Evolutionary conservation across 2,329 filamentous ascomycete species (phyloP).

Genomic region (Fusarium tuaranense): DNA sequence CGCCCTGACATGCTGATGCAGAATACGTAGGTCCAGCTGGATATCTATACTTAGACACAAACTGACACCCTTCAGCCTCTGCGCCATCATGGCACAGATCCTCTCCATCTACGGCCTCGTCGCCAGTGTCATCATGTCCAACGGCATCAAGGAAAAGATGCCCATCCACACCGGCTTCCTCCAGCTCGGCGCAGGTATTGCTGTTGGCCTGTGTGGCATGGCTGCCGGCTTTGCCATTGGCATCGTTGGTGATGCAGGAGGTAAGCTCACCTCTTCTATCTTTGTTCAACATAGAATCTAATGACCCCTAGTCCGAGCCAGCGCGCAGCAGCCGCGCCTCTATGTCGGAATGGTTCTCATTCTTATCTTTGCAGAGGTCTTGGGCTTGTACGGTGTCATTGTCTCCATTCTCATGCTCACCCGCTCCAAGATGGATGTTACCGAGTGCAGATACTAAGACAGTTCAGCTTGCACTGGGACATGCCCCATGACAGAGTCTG

Average conservation of each 20-base stretch:
- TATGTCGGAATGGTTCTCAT: constrained; percentile 62
- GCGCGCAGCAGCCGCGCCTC: constrained; percentile 59
- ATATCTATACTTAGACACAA: not conserved
- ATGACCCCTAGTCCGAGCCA: constrained; percentile 54
- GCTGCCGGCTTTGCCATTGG: constrained; percentile 61
- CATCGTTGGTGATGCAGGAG: constrained; percentile 60
- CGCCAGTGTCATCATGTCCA: constrained; percentile 58
- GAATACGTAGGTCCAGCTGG: constrained; percentile 48
- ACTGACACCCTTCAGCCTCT: constrained; percentile 46
- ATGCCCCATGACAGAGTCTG: not conserved
- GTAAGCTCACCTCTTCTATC: constrained; percentile 29
- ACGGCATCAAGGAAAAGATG: constrained; percentile 55
- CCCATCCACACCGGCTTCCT: constrained; percentile 57
- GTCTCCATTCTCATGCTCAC: constrained; percentile 63
- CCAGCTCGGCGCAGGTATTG: constrained; percentile 57
- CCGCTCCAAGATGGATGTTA: constrained; percentile 53
- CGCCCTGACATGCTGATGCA: constrained; percentile 59
- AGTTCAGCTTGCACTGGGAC: not conserved
- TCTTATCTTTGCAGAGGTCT: constrained; percentile 60
- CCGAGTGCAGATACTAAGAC: constrained; percentile 51
- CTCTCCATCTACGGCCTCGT: constrained; percentile 62
- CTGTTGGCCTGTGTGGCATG: constrained; percentile 58
- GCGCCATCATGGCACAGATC: constrained; percentile 61
- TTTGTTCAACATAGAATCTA: not conserved
- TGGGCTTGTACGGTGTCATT: constrained; percentile 60